A percentile compares a stretch with the other conserved stretches of the same genome.
Conservation (phyloP, 441 rosid genomes). For the Erodium trifolium region DNA sequence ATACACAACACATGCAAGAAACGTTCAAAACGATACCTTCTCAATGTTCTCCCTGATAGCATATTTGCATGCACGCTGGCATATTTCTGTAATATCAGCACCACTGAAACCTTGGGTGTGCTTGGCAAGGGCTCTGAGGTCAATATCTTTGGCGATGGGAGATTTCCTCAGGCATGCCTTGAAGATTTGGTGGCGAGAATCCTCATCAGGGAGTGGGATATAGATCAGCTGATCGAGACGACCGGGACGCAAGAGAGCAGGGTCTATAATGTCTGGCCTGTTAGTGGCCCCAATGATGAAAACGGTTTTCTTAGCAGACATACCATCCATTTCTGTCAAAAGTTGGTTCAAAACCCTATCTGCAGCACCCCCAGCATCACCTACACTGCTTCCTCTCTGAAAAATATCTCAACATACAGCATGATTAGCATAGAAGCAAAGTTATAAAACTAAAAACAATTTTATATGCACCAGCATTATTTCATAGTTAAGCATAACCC, state of each 20-base stretch:
- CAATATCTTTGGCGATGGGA: conserved; percentile 53
- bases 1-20: too few relatives aligned
- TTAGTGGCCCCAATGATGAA: conserved; percentile 63
- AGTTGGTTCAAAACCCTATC: conserved; percentile 62
- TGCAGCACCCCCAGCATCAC: conserved; percentile 69
- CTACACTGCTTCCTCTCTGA: conserved; percentile 61
- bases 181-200: conserved; percentile 45
- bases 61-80: conserved; percentile 51
- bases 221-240: conserved; percentile 59
- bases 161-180: conserved; percentile 60
- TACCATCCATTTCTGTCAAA: conserved; percentile 64
- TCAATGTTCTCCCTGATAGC: conserved; percentile 55
- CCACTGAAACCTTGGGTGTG: conserved; percentile 55
- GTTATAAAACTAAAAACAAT: too few relatives aligned
- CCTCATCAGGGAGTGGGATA: conserved; percentile 26
- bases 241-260: conserved; percentile 55
- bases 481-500: not conserved
- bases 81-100: conserved; percentile 12
- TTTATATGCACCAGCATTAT: too few relatives aligned
- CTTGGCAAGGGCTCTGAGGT: conserved; percentile 48
- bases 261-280: conserved; percentile 22
- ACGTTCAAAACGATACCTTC: conserved; percentile 20
- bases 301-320: conserved; percentile 60
- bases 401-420: conserved; percentile 5
- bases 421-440: not conserved